Evolutionary conservation across 768 basidiomycete genomes (phyloP).

Genomic region (Termitomyces sp.): DNA sequence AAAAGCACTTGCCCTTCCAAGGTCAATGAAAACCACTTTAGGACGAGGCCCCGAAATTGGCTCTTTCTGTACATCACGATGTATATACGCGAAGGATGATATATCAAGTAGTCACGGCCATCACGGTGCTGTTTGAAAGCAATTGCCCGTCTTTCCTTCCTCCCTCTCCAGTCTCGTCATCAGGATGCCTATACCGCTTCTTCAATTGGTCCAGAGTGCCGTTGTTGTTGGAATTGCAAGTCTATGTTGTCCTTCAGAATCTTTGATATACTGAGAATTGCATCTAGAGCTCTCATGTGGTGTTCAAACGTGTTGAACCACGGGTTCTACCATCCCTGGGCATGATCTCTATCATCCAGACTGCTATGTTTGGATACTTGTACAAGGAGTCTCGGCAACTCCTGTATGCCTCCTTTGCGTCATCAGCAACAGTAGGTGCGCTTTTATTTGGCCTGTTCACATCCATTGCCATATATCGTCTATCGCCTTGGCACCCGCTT

Average conservation of each 20-base stretch:
- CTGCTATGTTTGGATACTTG: background rate
- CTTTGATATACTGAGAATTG: background rate
- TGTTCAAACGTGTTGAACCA: background rate
- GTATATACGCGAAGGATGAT: no score
- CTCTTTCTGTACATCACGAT: no score
- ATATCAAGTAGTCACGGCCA: no score
- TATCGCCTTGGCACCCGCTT: conserved; percentile 11
- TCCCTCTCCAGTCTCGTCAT: background rate
- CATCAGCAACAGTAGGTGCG: background rate
- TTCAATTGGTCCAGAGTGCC: background rate
- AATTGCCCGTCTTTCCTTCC: background rate
- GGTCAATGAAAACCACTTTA: no score
- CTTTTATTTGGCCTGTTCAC: background rate
- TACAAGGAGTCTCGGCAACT: background rate
- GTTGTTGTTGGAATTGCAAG: background rate
- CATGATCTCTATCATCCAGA: background rate
- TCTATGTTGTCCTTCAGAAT: background rate
- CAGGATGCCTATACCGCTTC: background rate
- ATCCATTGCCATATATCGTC: conserved; percentile 7
- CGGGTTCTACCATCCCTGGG: background rate
- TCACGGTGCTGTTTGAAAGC: background rate
- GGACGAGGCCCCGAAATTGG: no score
- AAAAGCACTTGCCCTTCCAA: no score
- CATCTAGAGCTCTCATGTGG: background rate
- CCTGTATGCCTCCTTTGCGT: background rate